These are phyloP conservation scores for Triticum dicoccoides DNA, from an alignment of 176 grass and related monocot genomes.

Conservation along the genomic window DNA sequence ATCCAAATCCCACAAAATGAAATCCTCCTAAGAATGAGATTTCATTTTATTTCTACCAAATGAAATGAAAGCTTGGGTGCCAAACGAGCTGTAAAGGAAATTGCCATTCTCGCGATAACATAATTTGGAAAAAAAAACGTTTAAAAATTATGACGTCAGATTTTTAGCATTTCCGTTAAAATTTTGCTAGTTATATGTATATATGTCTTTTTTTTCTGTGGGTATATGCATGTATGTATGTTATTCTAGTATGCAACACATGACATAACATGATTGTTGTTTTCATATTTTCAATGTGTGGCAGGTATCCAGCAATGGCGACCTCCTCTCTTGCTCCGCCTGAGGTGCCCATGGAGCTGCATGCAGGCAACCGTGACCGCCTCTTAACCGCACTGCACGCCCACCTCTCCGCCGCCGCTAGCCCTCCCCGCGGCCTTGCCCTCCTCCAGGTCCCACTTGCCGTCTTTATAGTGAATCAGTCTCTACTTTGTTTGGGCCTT, in stretches of 20 bases:
- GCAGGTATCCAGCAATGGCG: conserved; percentile 53
- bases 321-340: conserved; percentile 49
- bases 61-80: too few relatives aligned
- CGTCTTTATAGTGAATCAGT: not conserved
- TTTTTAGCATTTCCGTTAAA: not conserved
- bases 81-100: too few relatives aligned
- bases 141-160: too few relatives aligned
- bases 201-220: too few relatives aligned
- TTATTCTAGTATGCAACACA: too few relatives aligned
- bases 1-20: too few relatives aligned
- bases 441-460: conserved; percentile 60
- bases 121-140: too few relatives aligned
- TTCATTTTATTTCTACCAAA: too few relatives aligned
- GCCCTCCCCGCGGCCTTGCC: conserved; percentile 51
- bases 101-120: too few relatives aligned
- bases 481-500: not conserved
- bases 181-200: not conserved
- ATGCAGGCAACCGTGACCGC: conserved; percentile 65
- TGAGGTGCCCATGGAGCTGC: conserved; percentile 78
- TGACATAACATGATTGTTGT: not conserved
- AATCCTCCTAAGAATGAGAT: too few relatives aligned
- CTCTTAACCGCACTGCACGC: conserved; percentile 55
- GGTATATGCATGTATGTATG: too few relatives aligned
- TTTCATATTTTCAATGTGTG: not conserved
- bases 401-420: conserved; percentile 45